A percentile compares a stretch with the other conserved stretches of the same genome.
Conservation (phyloP, 1,284 basidiomycete genomes). For the Ceratobasidium sp. region DNA sequence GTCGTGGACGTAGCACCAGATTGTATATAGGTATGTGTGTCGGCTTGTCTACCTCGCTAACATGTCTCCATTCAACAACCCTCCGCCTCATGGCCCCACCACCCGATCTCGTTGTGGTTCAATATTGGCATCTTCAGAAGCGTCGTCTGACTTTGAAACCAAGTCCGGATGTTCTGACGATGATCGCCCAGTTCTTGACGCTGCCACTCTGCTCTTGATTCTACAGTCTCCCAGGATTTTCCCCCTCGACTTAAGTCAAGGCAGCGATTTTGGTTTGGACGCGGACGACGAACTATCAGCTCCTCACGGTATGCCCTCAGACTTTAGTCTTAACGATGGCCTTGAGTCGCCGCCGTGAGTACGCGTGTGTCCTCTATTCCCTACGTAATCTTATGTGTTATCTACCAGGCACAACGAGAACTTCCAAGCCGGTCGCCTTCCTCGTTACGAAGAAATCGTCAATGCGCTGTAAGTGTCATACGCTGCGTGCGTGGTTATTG, state of each 20-base stretch:
- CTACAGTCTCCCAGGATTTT: background rate
- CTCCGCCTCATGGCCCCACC: background rate
- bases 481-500: no score
- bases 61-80: no score
- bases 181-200: background rate
- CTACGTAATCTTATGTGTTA: background rate
- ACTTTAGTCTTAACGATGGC: background rate
- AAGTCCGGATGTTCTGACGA: background rate
- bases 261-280: background rate
- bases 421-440: no score
- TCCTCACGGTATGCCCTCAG: background rate
- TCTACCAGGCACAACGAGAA: background rate
- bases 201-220: background rate
- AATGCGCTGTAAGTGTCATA: no score
- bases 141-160: background rate
- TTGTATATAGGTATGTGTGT: no score
- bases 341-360: no score
- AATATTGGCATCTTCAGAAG: background rate
- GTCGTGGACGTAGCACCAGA: no score
- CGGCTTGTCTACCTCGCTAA: no score
- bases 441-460: no score
- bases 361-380: no score
- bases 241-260: background rate
- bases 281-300: background rate
- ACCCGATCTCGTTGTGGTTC: background rate